phyloP scores from a whole-genome alignment of 768 basidiomycete species.

The Glaciozyma martinii region DNA sequence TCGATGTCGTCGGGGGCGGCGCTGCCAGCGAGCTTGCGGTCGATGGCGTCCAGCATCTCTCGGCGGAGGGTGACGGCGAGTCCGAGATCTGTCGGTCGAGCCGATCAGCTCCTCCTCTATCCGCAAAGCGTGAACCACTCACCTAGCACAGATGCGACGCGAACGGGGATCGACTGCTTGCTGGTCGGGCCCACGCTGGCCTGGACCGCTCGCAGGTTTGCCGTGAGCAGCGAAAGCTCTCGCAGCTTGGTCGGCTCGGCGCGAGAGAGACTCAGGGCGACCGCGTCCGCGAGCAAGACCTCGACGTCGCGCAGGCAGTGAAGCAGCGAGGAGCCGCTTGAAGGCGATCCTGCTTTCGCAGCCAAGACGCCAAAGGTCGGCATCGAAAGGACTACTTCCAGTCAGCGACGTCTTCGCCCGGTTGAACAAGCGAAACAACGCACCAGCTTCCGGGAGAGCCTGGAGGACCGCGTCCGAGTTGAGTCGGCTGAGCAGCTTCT shows the following conservation, averaged over 20 bases:
- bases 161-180: slow-evolving; percentile 44
- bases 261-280: slow-evolving; percentile 46
- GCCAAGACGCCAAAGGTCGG: slow-evolving; percentile 75
- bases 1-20: slow-evolving; percentile 54
- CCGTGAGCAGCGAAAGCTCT: slow-evolving; percentile 51
- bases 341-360: slow-evolving; percentile 43
- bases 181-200: slow-evolving; percentile 63
- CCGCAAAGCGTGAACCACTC: slow-evolving; percentile 32
- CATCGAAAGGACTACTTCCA: slow-evolving; percentile 42
- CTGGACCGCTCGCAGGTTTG: slow-evolving; percentile 61
- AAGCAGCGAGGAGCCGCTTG: slow-evolving; percentile 48
- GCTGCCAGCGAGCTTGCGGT: slow-evolving; percentile 53
- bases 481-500: slow-evolving; percentile 68
- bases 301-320: slow-evolving; percentile 53
- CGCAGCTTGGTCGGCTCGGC: slow-evolving; percentile 68
- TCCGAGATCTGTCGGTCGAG: slow-evolving; percentile 52
- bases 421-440: slow-evolving; percentile 33
- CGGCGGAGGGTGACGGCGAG: slow-evolving; percentile 68
- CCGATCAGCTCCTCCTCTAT: not conserved
- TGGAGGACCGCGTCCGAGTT: slow-evolving; percentile 79
- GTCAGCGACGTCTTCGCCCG: not conserved
- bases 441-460: slow-evolving; percentile 83
- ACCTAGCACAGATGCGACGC: slow-evolving; percentile 57
- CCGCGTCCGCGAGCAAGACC: slow-evolving; percentile 10
- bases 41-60: slow-evolving; percentile 75